Percentiles rank a stretch among this genome's conserved stretches.
These are phyloP conservation scores for Trichoderma koningii DNA, from an alignment of 2,329 filamentous ascomycete genomes.

Conservation along the genomic window DNA sequence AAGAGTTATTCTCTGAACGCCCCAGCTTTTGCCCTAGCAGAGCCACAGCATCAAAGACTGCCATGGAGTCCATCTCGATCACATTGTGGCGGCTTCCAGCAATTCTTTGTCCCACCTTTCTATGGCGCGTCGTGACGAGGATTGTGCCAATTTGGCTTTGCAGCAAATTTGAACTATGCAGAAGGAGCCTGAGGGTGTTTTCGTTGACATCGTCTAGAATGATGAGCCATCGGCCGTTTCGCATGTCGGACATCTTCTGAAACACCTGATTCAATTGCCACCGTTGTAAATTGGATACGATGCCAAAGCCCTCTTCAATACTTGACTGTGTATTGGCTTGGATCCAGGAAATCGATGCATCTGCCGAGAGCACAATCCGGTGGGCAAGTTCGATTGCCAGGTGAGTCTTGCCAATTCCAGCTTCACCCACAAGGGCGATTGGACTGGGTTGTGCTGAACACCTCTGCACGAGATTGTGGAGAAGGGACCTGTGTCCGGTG, in stretches of 20 bases:
- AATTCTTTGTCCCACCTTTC: not conserved
- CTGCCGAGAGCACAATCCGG: not conserved
- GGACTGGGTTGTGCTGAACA: conserved; percentile 30
- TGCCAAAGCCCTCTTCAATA: not conserved
- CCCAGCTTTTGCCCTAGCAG: not conserved
- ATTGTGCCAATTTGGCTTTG: not conserved
- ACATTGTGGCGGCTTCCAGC: not conserved
- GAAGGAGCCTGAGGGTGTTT: conserved; percentile 26
- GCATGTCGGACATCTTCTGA: conserved; percentile 31
- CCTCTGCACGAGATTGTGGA: conserved; percentile 32
- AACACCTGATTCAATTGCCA: no score
- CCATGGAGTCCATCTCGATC: not conserved
- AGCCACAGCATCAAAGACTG: not conserved
- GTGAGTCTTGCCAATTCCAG: conserved; percentile 36
- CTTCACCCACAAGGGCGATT: conserved; percentile 41
- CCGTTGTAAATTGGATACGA: not conserved
- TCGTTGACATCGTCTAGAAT: conserved; percentile 45
- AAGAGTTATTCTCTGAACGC: not conserved
- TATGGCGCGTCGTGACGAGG: conserved; percentile 2
- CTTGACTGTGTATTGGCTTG: not conserved
- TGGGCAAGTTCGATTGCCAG: conserved; percentile 15
- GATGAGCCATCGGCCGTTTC: conserved; percentile 39
- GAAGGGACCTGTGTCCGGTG: conserved; percentile 35
- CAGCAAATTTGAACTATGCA: no score
- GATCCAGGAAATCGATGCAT: conserved; percentile 15